Conservation (phyloP, 495 filamentous ascomycete species). For the Apodospora peruviana region DNA sequence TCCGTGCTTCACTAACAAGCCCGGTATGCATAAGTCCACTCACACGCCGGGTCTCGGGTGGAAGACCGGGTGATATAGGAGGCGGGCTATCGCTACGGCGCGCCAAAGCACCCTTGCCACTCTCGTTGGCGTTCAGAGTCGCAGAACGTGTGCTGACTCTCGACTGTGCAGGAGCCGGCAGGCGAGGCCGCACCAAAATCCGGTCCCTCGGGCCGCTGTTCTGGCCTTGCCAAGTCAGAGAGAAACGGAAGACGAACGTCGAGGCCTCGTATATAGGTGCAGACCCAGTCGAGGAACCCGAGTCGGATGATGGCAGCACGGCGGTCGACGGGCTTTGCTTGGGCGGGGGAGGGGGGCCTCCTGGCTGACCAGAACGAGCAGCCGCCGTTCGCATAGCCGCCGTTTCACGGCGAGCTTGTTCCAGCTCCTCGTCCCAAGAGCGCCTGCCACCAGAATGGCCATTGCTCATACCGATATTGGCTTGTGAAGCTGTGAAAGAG, state of each 20-base stretch:
- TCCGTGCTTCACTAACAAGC: constrained; percentile 39
- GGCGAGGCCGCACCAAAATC: constrained; percentile 61
- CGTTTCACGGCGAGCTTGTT: constrained; percentile 38
- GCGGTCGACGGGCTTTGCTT: constrained; percentile 16
- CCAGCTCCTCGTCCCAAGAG: constrained; percentile 35
- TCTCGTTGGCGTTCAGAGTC: constrained; percentile 1
- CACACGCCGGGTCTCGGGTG: constrained; percentile 37
- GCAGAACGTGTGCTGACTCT: constrained; percentile 38
- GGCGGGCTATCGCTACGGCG: constrained; percentile 32
- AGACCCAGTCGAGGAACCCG: constrained; percentile 36
- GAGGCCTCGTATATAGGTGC: constrained; percentile 36
- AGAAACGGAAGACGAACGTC: constrained; percentile 42
- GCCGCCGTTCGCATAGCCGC: constrained; percentile 28
- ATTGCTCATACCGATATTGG: not conserved
- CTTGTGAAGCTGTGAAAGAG: constrained; percentile 38
- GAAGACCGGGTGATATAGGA: constrained; percentile 30
- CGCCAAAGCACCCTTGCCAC: not conserved
- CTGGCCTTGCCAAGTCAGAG: constrained; percentile 26
- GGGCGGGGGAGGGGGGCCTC: constrained; percentile 26
- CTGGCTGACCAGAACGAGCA: constrained; percentile 6
- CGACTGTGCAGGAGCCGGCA: constrained; percentile 66
- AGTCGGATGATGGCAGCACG: constrained; percentile 28
- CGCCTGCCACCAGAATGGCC: constrained; percentile 11
- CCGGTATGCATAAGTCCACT: constrained; percentile 40
- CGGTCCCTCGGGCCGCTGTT: constrained; percentile 28